Evolutionary conservation across 2,329 filamentous ascomycete genomes (phyloP), one percentile per base, ranked within the genome.

Genomic region (Huntiella decipiens): DNA sequence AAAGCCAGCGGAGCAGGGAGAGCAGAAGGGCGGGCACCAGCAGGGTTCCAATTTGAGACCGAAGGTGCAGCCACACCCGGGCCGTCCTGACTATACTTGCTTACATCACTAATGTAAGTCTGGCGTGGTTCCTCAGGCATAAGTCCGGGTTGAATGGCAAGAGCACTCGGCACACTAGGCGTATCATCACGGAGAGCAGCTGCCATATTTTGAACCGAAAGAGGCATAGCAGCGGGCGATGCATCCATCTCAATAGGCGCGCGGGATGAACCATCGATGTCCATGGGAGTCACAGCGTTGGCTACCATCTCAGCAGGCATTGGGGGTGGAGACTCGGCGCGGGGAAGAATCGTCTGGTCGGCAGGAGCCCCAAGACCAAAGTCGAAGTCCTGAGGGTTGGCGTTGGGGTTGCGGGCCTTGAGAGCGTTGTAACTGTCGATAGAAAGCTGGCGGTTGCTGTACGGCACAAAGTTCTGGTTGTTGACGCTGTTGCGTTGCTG

Each of bases 201-300:
- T 11, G 33, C 35, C 15, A 31, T 28, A 8, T 44, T 36, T 15
- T 45, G 36, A n/a, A 8, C 46, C 5, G 32, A 17, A 37, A 17
- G 31, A n/a, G 62, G 60, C 43, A 63, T 63, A 2, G 60, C 62
- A 46, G 60, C 58, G n/a, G 70, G 68, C 45, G 66, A 69, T 32
- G 79, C 77, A 57, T 87, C 79, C 82, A 92, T 87, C 58, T 91
- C 85, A 45, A 86, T 72, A 12, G 31, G 40, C 5, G 42, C 49
- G 19, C 28, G 16, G 6, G 28, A 38, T 4, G 31, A 33, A 10
- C 42, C 43, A 17, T 46, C 34, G 2, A 38, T 22, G 19, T 41
- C 33, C 15, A 45, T 40, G 8, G 48, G 38, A 2, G 80, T 76
- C 55, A 79, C 78, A 7, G 77, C 77, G 10, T 77, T 59, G 17